A percentile compares a stretch with the other conserved stretches of the same genome.
phyloP scores from a whole-genome alignment of 306 rosid genomes.

The Astragalus membranaceus region DNA sequence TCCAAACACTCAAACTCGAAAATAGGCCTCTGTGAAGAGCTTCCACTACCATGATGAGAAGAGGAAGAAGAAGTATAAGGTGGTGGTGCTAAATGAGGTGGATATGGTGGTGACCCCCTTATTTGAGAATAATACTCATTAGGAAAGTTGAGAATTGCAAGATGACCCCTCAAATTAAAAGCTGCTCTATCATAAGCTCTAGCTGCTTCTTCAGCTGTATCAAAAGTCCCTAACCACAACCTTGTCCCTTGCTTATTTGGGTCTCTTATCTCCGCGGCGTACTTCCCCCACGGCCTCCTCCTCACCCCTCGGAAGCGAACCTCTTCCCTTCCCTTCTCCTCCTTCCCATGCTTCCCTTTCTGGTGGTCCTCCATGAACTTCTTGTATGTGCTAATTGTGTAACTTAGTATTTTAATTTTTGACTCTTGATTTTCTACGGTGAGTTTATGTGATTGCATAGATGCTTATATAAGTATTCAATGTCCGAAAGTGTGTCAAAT shows the following conservation, averaged over 20 bases:
- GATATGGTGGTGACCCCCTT: slow-evolving; percentile 52
- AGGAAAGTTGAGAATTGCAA: slow-evolving; percentile 72
- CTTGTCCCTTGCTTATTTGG: slow-evolving; percentile 72
- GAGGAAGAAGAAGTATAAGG: slow-evolving; percentile 8
- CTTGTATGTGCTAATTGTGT: not conserved
- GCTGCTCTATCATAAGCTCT: slow-evolving; percentile 85
- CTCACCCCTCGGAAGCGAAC: slow-evolving; percentile 58
- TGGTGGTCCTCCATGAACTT: slow-evolving; percentile 44
- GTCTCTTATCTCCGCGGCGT: slow-evolving; percentile 80
- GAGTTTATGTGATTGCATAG: not conserved
- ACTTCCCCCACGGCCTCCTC: slow-evolving; percentile 84
- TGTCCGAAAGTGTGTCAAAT: not conserved
- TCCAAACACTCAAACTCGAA: slow-evolving; percentile 71
- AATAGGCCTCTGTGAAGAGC: slow-evolving; percentile 39
- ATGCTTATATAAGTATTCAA: slow-evolving; percentile 19
- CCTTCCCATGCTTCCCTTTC: slow-evolving; percentile 32
- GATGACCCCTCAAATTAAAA: slow-evolving; percentile 64
- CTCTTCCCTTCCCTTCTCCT: slow-evolving; percentile 39
- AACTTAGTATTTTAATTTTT: not conserved
- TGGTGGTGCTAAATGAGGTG: slow-evolving; percentile 39
- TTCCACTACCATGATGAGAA: slow-evolving; percentile 15
- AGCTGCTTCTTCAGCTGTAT: slow-evolving; percentile 80
- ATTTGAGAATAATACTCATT: slow-evolving; percentile 61
- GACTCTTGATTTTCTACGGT: not conserved
- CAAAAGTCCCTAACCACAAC: slow-evolving; percentile 76